Conservation (phyloP, 257 asterid genomes). For the Gardenia jasminoides region DNA sequence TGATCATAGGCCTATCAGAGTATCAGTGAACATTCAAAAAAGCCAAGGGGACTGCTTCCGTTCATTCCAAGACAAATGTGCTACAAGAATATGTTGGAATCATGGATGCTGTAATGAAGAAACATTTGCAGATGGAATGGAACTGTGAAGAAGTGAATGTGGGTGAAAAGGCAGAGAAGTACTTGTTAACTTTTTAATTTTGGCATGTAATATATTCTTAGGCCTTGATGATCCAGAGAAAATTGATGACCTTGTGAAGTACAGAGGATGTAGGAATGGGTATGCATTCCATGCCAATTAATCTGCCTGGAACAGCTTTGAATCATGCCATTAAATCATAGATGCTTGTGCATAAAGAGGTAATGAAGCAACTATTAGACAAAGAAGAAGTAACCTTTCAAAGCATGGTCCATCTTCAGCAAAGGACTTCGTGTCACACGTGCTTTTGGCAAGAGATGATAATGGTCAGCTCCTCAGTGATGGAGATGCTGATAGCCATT, state of each 20-base stretch:
- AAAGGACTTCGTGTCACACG: too few species aligned
- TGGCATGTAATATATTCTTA: slow-evolving; percentile 20
- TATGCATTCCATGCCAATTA: background rate
- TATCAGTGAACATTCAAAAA: slow-evolving; percentile 17
- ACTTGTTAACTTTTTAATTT: background rate
- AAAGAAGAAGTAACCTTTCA: too few species aligned
- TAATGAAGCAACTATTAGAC: too few species aligned
- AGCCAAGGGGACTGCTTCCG: slow-evolving; percentile 10
- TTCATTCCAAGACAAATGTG: slow-evolving; percentile 15
- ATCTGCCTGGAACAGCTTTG: slow-evolving; percentile 22
- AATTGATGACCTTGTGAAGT: slow-evolving; percentile 4
- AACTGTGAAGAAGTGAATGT: slow-evolving; percentile 5
- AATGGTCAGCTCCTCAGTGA: too few species aligned
- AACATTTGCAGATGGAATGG: slow-evolving; percentile 5
- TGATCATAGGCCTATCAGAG: slow-evolving; percentile 3
- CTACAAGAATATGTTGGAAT: slow-evolving; percentile 7
- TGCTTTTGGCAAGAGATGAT: too few species aligned
- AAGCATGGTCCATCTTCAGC: too few species aligned
- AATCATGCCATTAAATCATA: slow-evolving; percentile 17
- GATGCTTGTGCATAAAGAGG: too few species aligned
- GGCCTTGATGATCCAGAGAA: slow-evolving; percentile 15
- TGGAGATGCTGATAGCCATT: too few species aligned
- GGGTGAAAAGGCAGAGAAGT: slow-evolving; percentile 9
- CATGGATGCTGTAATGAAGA: slow-evolving; percentile 23
- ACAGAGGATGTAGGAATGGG: slow-evolving; percentile 5